These are phyloP conservation scores for Stephania yunnanensis DNA, from an alignment of 164 flowering plant species.

Conservation along the genomic window DNA sequence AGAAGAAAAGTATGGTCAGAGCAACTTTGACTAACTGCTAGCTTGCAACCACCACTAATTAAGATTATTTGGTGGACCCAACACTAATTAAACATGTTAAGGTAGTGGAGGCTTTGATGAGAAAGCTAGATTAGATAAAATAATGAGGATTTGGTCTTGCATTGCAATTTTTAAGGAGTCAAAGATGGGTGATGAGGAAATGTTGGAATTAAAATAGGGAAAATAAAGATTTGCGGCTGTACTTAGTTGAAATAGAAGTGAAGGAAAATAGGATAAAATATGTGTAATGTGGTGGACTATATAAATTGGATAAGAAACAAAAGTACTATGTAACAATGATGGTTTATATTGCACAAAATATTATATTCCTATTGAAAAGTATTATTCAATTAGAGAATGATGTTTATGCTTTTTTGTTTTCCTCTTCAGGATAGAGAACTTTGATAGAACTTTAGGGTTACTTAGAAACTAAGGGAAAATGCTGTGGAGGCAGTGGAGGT, in stretches of 20 bases:
- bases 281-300: not conserved
- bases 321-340: not conserved
- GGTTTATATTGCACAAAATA: not conserved
- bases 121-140: not conserved
- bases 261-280: not conserved
- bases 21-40: not conserved
- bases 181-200: not conserved
- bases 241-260: constrained; percentile 1
- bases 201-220: not conserved
- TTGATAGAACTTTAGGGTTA: not conserved
- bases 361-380: not conserved
- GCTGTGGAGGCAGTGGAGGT: not conserved
- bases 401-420: not conserved
- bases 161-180: not conserved
- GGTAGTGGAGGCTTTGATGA: not conserved
- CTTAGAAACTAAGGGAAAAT: not conserved
- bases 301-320: not conserved
- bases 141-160: not conserved
- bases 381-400: not conserved
- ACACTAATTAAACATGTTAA: not conserved
- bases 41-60: constrained; percentile 1
- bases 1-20: not conserved
- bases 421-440: not conserved
- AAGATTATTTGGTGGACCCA: not conserved
- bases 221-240: not conserved